Evolutionary conservation across 176 grass and related monocot genomes (phyloP), one percentile per base, ranked within the genome.

Genomic region (Juncus inflexus): DNA sequence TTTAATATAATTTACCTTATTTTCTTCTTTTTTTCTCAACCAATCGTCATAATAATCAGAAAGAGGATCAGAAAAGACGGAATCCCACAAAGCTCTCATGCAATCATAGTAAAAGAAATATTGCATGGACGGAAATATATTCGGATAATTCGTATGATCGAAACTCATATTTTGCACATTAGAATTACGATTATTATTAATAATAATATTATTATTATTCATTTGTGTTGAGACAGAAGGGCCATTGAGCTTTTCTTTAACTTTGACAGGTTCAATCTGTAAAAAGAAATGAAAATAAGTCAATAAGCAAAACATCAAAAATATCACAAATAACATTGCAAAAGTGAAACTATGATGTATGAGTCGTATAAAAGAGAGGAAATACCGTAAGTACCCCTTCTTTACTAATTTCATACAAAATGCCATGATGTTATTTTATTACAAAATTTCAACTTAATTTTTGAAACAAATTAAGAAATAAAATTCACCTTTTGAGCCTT

Each of bases 71-170:
- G 65, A 82, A n/a, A 97, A 66, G 69, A 86, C 40, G 74, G 37
- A 64, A 14, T 82, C 77, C 88, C 88, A 92, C 45, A 92, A 19
- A 81, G 74, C 74, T 64, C 79, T 92, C 88, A 97, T 89, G 49
- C 77, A 76, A 58, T 97, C 85, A 14, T 92, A 76, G 75, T 97
- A 84, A 66, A 86, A 51, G 47, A 63, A 81, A 83, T 82, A 41
- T 60, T 57, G 56, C 61, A 82, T 73, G 74, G 83, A 54, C 70
- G 82, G 74, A 58, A 92, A 55, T 55, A 83, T 35, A 65, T 82
- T 82, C 76, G 72, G 41, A 40, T 81, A 87, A 58, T 83, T 74
- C 9, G 43, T 6, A 47, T 47, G 43, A 47, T 47, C 43, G 43
- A 47, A 47, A 6, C 19, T 28, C 19, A 28, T 28, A 28, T 28